Evolutionary conservation across 345 rosid species (phyloP).

Genomic region (Pistacia vera): DNA sequence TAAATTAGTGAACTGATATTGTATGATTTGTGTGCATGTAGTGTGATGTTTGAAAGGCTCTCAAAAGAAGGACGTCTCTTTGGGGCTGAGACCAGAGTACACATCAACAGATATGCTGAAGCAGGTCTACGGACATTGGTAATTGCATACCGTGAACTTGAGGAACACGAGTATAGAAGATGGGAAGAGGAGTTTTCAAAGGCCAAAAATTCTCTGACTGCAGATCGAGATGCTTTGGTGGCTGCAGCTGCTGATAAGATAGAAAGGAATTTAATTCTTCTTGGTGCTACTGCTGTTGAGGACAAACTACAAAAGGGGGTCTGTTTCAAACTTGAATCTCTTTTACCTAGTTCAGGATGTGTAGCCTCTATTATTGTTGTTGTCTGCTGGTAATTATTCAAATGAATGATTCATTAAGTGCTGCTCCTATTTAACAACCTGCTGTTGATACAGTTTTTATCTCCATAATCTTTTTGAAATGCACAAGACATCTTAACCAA

Average conservation of each 20-base stretch:
- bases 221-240: slow-evolving; percentile 54
- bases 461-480: neutral
- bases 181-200: slow-evolving; percentile 64
- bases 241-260: slow-evolving; percentile 62
- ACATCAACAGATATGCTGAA: slow-evolving; percentile 60
- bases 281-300: slow-evolving; percentile 95
- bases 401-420: neutral
- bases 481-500: neutral
- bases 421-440: neutral
- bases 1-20: slow-evolving; percentile 17
- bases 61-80: slow-evolving; percentile 44
- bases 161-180: slow-evolving; percentile 52
- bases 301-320: slow-evolving; percentile 94
- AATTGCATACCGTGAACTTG: slow-evolving; percentile 72
- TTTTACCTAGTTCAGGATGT: neutral
- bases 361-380: slow-evolving; percentile 4
- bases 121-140: slow-evolving; percentile 82
- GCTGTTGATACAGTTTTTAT: neutral
- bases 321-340: slow-evolving; percentile 23
- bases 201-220: slow-evolving; percentile 59
- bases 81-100: slow-evolving; percentile 61
- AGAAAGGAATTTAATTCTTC: slow-evolving; percentile 74
- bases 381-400: neutral
- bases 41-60: slow-evolving; percentile 82
- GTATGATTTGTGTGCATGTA: slow-evolving; percentile 32